Evolutionary conservation across 2,329 filamentous ascomycete species (phyloP), one percentile per base, ranked within the genome.

Genomic region (Pseudocercospora fuligena): DNA sequence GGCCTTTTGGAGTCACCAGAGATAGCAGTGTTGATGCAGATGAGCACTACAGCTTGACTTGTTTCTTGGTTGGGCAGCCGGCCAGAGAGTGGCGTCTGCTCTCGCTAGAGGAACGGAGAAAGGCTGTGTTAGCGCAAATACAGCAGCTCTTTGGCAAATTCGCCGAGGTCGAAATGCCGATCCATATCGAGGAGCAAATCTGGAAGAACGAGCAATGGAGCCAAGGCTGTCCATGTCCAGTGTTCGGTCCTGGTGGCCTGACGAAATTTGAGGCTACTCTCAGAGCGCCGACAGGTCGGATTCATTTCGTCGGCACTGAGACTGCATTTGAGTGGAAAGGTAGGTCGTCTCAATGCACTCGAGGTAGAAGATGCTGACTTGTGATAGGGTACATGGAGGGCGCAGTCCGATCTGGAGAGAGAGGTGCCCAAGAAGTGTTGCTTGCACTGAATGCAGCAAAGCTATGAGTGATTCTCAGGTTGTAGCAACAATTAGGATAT

Each of bases 241-340:
- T 72, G 0, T 68, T 75, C 64, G 65, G 61, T 1, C 72, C 72
- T 19, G 74, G 74, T 11, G 71, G 66, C 4, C 56, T 76, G 60
- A 72, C 71, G 4, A 65, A 69, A 33, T 73, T 69, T 23, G 70
- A 71, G 54, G 61, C 74, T 59, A 69, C 71, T 9, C 61, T 74
- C 27, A 65, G 70, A 40, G 70, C 69, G 21, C 68, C 69, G 16
- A 63, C 76, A 57, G 77, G 80, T 5, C 78, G 82, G 33, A 29
- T 87, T 3, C 82, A 87, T 69, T 88, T 87, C 69, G 84, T 81
- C 2, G 86, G 86, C 0, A 87, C 85, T 0, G 86, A 88, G 77
- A 84, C 82, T 0, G 80, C 82, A 0, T 77, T 72, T 2, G 80
- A 84, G 65, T 88, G 85, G 85, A 84, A 83, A 63, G 51, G 51